Conservation (phyloP, 2,329 filamentous ascomycete species). For the Penicillium nordicum region DNA sequence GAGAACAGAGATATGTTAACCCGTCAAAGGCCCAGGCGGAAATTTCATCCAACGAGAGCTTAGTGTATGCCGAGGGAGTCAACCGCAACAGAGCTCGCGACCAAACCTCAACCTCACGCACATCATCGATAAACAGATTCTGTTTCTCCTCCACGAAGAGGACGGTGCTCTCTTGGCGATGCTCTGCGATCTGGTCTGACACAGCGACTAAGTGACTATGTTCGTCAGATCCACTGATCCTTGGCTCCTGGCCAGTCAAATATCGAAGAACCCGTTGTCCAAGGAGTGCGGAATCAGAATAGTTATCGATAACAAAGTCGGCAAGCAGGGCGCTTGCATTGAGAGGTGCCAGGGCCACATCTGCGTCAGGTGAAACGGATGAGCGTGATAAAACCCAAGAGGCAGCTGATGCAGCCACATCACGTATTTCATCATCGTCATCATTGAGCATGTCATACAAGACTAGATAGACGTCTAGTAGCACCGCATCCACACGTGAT, state of each 20-base stretch:
- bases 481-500: conserved; percentile 25
- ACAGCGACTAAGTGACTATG: conserved; percentile 21
- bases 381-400: conserved; percentile 38
- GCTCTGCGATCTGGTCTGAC: conserved; percentile 30
- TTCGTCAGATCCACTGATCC: conserved; percentile 22
- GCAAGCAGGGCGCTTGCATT: conserved; percentile 46
- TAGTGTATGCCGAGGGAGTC: conserved; percentile 21
- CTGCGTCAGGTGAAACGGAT: conserved; percentile 25
- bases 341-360: conserved; percentile 46
- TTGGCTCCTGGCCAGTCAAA: conserved; percentile 33
- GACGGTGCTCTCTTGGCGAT: conserved; percentile 39
- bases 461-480: conserved; percentile 59
- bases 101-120: conserved; percentile 72
- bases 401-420: conserved; percentile 51
- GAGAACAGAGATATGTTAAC: conserved; percentile 23
- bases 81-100: conserved; percentile 46
- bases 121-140: conserved; percentile 87
- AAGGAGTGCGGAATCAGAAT: conserved; percentile 32
- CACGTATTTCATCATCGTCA: conserved; percentile 85
- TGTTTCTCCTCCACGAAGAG: conserved; percentile 89
- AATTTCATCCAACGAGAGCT: conserved; percentile 20
- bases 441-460: conserved; percentile 78
- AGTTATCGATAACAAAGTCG: conserved; percentile 35
- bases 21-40: conserved; percentile 35
- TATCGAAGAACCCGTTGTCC: conserved; percentile 38